Conservation (phyloP, 345 rosid genomes). For the Gossypium arboreum region DNA sequence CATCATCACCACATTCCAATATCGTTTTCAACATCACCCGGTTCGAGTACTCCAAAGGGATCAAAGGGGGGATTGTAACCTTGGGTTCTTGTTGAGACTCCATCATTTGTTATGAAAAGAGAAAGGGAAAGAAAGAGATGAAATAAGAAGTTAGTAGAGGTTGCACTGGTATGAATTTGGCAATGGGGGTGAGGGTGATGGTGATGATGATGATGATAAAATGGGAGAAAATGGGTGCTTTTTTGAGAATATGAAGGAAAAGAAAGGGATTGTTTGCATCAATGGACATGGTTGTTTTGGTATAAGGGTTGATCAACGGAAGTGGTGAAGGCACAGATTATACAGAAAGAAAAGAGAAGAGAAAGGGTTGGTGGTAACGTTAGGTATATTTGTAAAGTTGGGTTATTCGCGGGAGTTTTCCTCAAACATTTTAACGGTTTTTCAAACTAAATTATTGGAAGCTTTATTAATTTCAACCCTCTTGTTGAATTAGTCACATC, state of each 20-base stretch:
- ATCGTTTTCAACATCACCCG: constrained; percentile 51
- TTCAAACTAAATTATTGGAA: neutral
- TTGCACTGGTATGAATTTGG: neutral
- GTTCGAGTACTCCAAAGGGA: constrained; percentile 40
- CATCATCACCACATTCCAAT: constrained; percentile 49
- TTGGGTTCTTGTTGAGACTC: constrained; percentile 18
- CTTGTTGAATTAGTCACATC: too few species aligned
- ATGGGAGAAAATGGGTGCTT: constrained; percentile 32
- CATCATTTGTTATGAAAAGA: constrained; percentile 17
- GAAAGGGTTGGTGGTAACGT: constrained; percentile 37
- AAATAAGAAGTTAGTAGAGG: neutral
- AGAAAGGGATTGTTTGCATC: constrained; percentile 65
- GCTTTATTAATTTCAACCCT: neutral
- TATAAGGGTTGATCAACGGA: neutral
- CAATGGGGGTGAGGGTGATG: neutral
- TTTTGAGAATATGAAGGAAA: constrained; percentile 42
- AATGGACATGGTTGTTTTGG: neutral
- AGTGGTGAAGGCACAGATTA: neutral
- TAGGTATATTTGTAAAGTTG: constrained; percentile 54
- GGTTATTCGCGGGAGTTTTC: constrained; percentile 53
- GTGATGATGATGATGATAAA: neutral
- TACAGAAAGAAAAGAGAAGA: neutral
- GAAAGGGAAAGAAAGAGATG: neutral
- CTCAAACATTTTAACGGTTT: neutral
- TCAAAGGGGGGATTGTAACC: neutral